These are phyloP conservation scores for Trichoderma cornu-damae DNA, from an alignment of 2,329 filamentous ascomycete species.

Conservation along the genomic window DNA sequence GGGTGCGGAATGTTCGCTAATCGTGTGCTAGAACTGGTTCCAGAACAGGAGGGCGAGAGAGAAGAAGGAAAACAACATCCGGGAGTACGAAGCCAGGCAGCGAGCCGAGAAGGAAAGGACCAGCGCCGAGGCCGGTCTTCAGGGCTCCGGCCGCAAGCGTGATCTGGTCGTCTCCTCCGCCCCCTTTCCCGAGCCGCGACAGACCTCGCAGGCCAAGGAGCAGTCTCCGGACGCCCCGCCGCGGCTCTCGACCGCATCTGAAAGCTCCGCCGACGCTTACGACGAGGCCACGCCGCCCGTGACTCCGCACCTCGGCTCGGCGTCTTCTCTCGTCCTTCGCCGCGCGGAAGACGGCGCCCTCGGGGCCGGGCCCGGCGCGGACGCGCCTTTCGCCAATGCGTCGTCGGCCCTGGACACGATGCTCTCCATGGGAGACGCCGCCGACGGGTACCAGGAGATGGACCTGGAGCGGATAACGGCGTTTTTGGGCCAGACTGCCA, in stretches of 20 bases:
- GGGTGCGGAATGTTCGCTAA: constrained; percentile 30
- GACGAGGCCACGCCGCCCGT: constrained; percentile 22
- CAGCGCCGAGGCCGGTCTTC: constrained; percentile 24
- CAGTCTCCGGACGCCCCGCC: constrained; percentile 20
- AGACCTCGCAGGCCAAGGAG: constrained; percentile 18
- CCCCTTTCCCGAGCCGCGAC: constrained; percentile 33
- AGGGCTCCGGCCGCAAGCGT: constrained; percentile 30
- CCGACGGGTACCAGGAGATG: constrained; percentile 15
- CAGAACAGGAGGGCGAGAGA: constrained; percentile 61
- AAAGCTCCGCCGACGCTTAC: constrained; percentile 26
- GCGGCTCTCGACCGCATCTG: constrained; percentile 20
- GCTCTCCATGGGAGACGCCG: constrained; percentile 15
- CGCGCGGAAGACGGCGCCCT: constrained; percentile 15
- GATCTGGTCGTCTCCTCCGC: constrained; percentile 40
- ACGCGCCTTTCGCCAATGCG: constrained; percentile 15
- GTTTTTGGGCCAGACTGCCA: constrained; percentile 22
- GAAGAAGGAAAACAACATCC: constrained; percentile 56
- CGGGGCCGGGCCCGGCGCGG: constrained; percentile 15
- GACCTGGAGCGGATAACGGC: constrained; percentile 16
- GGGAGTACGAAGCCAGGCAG: constrained; percentile 38
- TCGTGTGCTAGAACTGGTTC: constrained; percentile 57
- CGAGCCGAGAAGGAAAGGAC: constrained; percentile 33
- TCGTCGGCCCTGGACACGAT: constrained; percentile 2
- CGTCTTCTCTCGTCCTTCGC: neutral
- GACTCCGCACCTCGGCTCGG: constrained; percentile 1